Base-by-base conservation (phyloP, 495 filamentous ascomycete genomes). In the Trichocladium uniseriatum region DNA sequence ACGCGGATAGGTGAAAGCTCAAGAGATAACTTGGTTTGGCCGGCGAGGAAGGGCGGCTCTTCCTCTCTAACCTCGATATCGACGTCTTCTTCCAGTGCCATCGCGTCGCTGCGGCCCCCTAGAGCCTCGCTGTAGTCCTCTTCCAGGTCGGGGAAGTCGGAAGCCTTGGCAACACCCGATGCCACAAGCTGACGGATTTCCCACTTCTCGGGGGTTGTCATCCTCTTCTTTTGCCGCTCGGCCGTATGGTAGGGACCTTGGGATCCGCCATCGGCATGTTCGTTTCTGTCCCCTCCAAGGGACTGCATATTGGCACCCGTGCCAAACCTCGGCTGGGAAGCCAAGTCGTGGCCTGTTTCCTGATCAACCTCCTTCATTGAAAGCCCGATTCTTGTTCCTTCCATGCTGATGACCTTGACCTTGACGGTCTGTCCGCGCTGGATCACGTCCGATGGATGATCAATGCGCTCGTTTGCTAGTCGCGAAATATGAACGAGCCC, bases 341-440 rank as follows among this genome's bases (percentile, higher is more conserved):
- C 80, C 16, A 94, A 69, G 62, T 98, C 91, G 56, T 79, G 76
- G 3, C 92, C 92, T 22, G 88, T 92, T 29, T 79, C 77, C 62
- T 98, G 92, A 53, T 98, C 94, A 13, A 94, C 92, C 45, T 95
- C 91, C 63, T 95, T 95, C 91, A 98, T 95, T 2, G 88, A 94
- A 11, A 98, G 69, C 4, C 88, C 89, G 56, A 96, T 83, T 48
- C 85, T 73, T 35, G 71, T 76, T 10, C 83, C 80, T 58, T 95
- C 80, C 45, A 95, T 86, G 56, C 86, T 96, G 59, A 85, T 66
- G 28, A 97, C 83, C 67, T 98, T 98, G 51, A 96, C 87, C 62
- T 94, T 95, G 47, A 98, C 87, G 2, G 80, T 71, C 62, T 96
- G 91, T 9, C 84, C 84, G 43, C 79, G 74, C 5, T 82, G 79